A percentile compares a stretch with the other conserved stretches of the same genome.
Conservation (phyloP, 2,329 filamentous ascomycete genomes). For the Lasiodiplodia hormozganensis region DNA sequence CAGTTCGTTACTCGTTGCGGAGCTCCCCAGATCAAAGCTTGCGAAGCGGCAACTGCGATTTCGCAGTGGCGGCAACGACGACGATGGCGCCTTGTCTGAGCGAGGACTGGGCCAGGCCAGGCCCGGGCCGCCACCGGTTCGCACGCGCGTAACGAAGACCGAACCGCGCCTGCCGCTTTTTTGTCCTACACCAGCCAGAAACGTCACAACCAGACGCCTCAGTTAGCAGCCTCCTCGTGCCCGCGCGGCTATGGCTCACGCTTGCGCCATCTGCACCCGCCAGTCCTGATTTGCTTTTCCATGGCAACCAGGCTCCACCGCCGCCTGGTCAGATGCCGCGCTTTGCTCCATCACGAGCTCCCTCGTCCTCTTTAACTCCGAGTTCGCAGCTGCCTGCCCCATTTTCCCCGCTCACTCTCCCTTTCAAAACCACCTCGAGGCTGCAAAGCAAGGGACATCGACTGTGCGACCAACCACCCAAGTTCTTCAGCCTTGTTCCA, state of each 20-base stretch:
- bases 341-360: neutral
- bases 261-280: neutral
- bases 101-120: neutral
- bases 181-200: neutral
- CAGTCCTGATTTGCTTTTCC: neutral
- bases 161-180: neutral
- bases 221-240: neutral
- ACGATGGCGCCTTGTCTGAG: neutral
- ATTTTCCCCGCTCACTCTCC: too few species aligned
- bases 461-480: constrained; percentile 10
- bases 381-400: neutral
- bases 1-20: neutral
- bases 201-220: constrained; percentile 1
- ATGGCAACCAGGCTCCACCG: neutral
- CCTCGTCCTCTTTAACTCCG: constrained; percentile 1
- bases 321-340: constrained; percentile 16
- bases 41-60: neutral
- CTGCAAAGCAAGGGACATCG: constrained; percentile 4
- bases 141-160: neutral
- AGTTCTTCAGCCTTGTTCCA: neutral
- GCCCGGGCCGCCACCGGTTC: neutral
- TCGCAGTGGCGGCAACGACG: neutral
- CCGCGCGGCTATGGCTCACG: neutral
- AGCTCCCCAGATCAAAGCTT: neutral
- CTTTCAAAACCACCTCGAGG: neutral